Conservation (phyloP, 2,329 filamentous ascomycete species). For the Aspergillus floridensis region DNA sequence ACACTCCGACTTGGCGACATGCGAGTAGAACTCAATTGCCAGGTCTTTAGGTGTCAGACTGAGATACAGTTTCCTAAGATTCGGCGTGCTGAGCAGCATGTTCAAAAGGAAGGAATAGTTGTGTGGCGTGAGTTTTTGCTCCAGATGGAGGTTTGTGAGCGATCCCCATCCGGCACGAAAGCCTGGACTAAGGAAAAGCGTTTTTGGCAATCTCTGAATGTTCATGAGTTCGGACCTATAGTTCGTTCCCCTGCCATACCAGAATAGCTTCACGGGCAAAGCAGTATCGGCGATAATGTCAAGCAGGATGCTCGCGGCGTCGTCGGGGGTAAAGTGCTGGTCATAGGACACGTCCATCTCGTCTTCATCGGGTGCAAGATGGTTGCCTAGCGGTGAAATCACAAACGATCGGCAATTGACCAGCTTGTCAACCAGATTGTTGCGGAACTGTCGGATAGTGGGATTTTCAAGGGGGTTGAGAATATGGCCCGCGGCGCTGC, state of each 20-base stretch:
- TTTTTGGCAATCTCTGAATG: slow-evolving; percentile 9
- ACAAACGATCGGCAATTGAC: slow-evolving; percentile 13
- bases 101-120: slow-evolving; percentile 14
- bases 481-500: slow-evolving; percentile 11
- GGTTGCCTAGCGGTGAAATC: slow-evolving; percentile 1
- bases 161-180: slow-evolving; percentile 6
- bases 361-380: background rate
- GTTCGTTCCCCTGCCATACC: slow-evolving; percentile 13
- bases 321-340: slow-evolving; percentile 9
- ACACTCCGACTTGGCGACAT: background rate
- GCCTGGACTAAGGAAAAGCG: slow-evolving; percentile 3
- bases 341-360: background rate
- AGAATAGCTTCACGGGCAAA: slow-evolving; percentile 11
- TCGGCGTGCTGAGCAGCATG: slow-evolving; percentile 5
- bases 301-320: slow-evolving; percentile 7
- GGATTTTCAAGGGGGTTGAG: slow-evolving; percentile 5
- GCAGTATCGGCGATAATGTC: slow-evolving; percentile 10
- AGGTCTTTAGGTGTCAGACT: slow-evolving; percentile 8
- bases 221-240: slow-evolving; percentile 11
- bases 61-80: slow-evolving; percentile 12
- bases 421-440: slow-evolving; percentile 6
- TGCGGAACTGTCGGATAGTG: slow-evolving; percentile 3
- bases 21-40: slow-evolving; percentile 11
- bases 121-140: slow-evolving; percentile 10
- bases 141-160: slow-evolving; percentile 13